A percentile compares a stretch with the other conserved stretches of the same genome.
These are phyloP conservation scores for Fusarium cicatricum DNA, from an alignment of 2,329 filamentous ascomycete species.

Conservation along the genomic window DNA sequence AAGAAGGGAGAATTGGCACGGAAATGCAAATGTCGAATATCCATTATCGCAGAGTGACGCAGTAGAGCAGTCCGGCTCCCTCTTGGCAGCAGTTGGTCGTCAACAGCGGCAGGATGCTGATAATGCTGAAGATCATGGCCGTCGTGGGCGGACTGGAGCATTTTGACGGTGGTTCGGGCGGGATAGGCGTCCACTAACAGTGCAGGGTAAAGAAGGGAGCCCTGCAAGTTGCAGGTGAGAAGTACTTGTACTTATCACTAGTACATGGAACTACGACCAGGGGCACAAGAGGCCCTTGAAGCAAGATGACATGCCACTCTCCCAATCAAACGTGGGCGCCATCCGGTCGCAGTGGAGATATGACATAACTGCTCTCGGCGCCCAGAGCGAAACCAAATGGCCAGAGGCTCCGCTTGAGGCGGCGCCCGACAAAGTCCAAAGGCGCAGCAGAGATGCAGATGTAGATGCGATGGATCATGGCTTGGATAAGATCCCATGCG, in stretches of 20 bases:
- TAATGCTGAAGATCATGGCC: conserved; percentile 38
- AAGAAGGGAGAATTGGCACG: conserved; percentile 8
- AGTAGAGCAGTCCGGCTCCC: conserved; percentile 9
- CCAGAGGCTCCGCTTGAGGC: conserved; percentile 32
- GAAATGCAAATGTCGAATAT: conserved; percentile 4
- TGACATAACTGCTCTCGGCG: conserved; percentile 40
- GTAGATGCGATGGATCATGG: conserved; percentile 32
- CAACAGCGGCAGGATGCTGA: conserved; percentile 9
- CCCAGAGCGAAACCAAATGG: conserved; percentile 21
- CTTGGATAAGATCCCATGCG: conserved; percentile 16
- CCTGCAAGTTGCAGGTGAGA: conserved; percentile 19
- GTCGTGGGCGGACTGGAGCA: conserved; percentile 26
- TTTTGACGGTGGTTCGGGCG: conserved; percentile 35
- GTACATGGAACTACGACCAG: conserved; percentile 32
- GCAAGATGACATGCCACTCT: conserved; percentile 44
- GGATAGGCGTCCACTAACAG: conserved; percentile 33
- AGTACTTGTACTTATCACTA: conserved; percentile 33
- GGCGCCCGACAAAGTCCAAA: conserved; percentile 29
- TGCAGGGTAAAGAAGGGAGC: conserved; percentile 26
- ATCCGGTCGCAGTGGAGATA: conserved; percentile 37
- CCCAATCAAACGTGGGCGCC: conserved; percentile 37
- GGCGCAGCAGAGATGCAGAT: conserved; percentile 32
- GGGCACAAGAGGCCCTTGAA: conserved; percentile 33
- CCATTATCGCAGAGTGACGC: conserved; percentile 23
- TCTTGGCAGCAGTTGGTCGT: conserved; percentile 33